These are phyloP conservation scores for Coleophoma cylindrospora DNA, from an alignment of 2,329 filamentous ascomycete species.

Conservation along the genomic window DNA sequence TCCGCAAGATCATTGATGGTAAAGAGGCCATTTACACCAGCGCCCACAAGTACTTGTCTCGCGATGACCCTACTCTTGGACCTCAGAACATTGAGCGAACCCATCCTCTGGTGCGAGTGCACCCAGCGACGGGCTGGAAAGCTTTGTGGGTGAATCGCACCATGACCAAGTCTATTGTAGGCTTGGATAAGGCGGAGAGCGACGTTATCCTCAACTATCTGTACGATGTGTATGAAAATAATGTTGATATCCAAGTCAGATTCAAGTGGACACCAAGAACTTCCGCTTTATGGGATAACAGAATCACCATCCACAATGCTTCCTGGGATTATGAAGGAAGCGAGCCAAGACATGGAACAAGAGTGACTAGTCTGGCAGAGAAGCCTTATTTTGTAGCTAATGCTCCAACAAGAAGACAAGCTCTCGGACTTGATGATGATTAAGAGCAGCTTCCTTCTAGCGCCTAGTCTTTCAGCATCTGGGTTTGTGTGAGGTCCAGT, in stretches of 20 bases:
- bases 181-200: slow-evolving; percentile 63
- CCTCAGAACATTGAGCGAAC: slow-evolving; percentile 62
- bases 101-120: slow-evolving; percentile 65
- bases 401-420: slow-evolving; percentile 62
- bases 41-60: slow-evolving; percentile 63
- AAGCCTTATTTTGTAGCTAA: slow-evolving; percentile 62
- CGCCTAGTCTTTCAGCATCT: too few species aligned
- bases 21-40: slow-evolving; percentile 59
- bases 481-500: too few species aligned
- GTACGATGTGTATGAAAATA: slow-evolving; percentile 61
- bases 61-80: slow-evolving; percentile 52
- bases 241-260: slow-evolving; percentile 66
- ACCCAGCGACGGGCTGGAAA: slow-evolving; percentile 73
- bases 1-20: slow-evolving; percentile 67
- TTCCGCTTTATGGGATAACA: slow-evolving; percentile 68
- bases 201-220: slow-evolving; percentile 63
- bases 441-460: slow-evolving; percentile 1
- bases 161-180: slow-evolving; percentile 65
- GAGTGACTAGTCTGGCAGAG: slow-evolving; percentile 67
- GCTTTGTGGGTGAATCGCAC: slow-evolving; percentile 66
- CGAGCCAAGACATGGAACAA: slow-evolving; percentile 65
- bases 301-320: slow-evolving; percentile 69
- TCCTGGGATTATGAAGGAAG: slow-evolving; percentile 68
- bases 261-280: slow-evolving; percentile 67
- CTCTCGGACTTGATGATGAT: slow-evolving; percentile 56